Evolutionary conservation across 2,329 filamentous ascomycete species (phyloP), one percentile per base, ranked within the genome.

Genomic region (Catunica adiposa): DNA sequence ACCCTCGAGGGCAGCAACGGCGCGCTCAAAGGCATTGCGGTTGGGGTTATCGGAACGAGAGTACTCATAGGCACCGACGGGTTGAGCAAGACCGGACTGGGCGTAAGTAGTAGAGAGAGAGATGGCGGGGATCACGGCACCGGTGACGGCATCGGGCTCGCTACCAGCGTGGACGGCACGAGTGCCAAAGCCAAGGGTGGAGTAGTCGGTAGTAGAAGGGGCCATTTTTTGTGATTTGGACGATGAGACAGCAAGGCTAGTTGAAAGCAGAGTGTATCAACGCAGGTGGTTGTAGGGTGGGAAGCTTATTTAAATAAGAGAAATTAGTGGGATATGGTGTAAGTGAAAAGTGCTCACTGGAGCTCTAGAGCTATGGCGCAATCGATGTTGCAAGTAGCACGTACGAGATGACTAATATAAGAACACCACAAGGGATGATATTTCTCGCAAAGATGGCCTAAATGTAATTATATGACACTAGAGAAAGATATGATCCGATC

Each of bases 71-170:
- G 74, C 73, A 65, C 92, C 92, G 29, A 97, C 74, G 1, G 92
- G 92, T 69, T 85, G 80, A 61, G 90, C 92, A 22, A 95, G 89
- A 11, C 81, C 79, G 14, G 81, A 83, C 73, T 98, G 92, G n/a
- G 86, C 88, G 66, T 90, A 98, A 4, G 92, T 98, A 15, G 92
- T 97, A 23, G 89, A 95, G 23, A 98, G 80, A 8, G 90, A 96
- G 68, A 98, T 96, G 63, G 92, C 73, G 70, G 92, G 88, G 67
- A 98, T 98, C 64, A 98, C 92, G 62, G 92, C 92, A 61, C 92
- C 92, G 23, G 90, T 98, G 42, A 79, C 74, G 51, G 90, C 86
- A 71, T 98, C 92, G 68, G 94, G 86, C 63, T 87, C 87, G 46
- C 88, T 79, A 59, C 92, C 92, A 60, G 90, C 89, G 70, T 98